Base-by-base conservation (phyloP, 148 eudicot species). In the Vaccinium darrowii region DNA sequence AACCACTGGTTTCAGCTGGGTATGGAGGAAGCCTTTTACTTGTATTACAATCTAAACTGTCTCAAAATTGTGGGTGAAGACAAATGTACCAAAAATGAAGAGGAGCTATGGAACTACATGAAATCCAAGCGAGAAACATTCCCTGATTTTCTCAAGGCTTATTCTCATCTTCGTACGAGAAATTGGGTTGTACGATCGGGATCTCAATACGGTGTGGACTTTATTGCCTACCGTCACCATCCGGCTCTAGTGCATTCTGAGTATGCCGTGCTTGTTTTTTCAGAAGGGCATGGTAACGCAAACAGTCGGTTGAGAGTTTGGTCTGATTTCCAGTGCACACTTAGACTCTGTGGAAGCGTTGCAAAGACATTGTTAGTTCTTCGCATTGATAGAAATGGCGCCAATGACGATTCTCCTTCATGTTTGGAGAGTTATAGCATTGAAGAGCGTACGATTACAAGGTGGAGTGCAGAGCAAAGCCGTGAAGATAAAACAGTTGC, bases 101-200 rank as follows among this genome's bases (percentile, higher is more conserved):
- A 87, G 21, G 91, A 93, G 84, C 50, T 91, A 36, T 96, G 97
- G 98, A 75, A 82, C 10, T 88, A 89, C 79, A 91, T 93, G 95
- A 84, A 75, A 76, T 87, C 93, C 27, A 88, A 84, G 84, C 81
- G 85, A 47, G 85, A 88, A 60, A 72, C 80, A 54, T 93, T 93
- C 81, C 91, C 94, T 5, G 78, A 80, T 74, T 33, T 87, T 3
- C 91, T 82, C 84, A 91, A 92, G 85, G 94, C 93, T 15, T 96
- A 94, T 84, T 88, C 89, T 81, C 92, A 93, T 86, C 87, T 92
- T 27, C 92, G 94, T 39, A 80, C 47, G 67, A 93, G 91, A 87
- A 96, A 94, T 76, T 96, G 97, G 95, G 91, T 96, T 57, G 94
- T 96, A 78, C 92, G 94, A 69, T 84, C 92, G 14, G 95, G 95